Percentiles rank a stretch among this genome's conserved stretches.
These are phyloP conservation scores for Stylonectria norvegica DNA, from an alignment of 2,329 filamentous ascomycete genomes.

Conservation along the genomic window DNA sequence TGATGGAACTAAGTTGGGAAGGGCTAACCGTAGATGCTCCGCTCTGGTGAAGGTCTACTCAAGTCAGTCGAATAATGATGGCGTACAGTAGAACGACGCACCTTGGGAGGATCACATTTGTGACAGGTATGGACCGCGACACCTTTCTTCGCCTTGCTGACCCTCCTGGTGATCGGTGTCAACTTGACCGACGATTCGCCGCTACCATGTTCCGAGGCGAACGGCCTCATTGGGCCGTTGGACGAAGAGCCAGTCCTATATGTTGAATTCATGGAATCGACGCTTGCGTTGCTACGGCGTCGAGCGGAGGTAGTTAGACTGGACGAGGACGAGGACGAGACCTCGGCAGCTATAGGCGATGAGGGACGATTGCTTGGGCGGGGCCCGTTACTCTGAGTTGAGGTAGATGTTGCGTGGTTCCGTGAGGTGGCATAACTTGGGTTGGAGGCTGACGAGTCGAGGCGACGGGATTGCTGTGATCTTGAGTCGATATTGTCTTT, in stretches of 20 bases:
- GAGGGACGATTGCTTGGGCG: conserved; percentile 31
- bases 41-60: conserved; percentile 58
- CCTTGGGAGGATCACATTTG: conserved; percentile 45
- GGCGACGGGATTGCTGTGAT: conserved; percentile 31
- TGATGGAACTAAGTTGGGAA: not conserved
- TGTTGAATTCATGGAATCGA: conserved; percentile 47
- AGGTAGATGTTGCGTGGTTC: conserved; percentile 29
- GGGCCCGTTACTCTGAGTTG: conserved; percentile 34
- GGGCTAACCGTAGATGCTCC: conserved; percentile 56
- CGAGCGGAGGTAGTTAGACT: conserved; percentile 30
- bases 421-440: conserved; percentile 40
- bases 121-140: conserved; percentile 56
- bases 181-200: conserved; percentile 45
- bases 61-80: not conserved
- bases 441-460: conserved; percentile 34
- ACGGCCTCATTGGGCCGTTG: conserved; percentile 38
- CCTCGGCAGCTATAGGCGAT: conserved; percentile 23
- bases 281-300: conserved; percentile 45
- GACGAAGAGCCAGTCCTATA: conserved; percentile 27
- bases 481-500: conserved; percentile 43
- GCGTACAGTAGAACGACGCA: conserved; percentile 23
- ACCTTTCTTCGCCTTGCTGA: conserved; percentile 58
- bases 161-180: conserved; percentile 54
- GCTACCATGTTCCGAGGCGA: conserved; percentile 31
- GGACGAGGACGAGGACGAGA: conserved; percentile 24